Conservation (phyloP, 2,329 filamentous ascomycete species). For the Hypoxylon sp. region DNA sequence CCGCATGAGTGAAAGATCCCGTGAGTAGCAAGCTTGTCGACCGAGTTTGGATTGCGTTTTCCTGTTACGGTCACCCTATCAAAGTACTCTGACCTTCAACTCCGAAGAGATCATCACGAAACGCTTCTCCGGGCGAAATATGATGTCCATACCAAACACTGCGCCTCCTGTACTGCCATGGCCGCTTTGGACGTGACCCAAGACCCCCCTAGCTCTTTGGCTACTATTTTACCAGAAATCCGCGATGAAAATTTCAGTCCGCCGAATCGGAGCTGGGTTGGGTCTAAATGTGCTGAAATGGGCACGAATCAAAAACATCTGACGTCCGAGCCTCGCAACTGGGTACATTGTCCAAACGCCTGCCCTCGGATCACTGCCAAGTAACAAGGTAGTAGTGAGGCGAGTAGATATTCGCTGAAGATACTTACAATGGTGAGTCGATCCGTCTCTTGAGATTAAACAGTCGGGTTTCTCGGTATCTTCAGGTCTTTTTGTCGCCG, state of each 20-base stretch:
- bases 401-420: slow-evolving; percentile 15
- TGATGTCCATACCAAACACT: slow-evolving; percentile 15
- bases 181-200: slow-evolving; percentile 11
- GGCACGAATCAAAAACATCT: slow-evolving; percentile 23
- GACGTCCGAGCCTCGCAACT: slow-evolving; percentile 27
- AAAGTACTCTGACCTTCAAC: background rate
- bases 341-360: slow-evolving; percentile 14
- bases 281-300: slow-evolving; percentile 16
- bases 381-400: slow-evolving; percentile 23
- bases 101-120: slow-evolving; percentile 7
- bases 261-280: slow-evolving; percentile 12
- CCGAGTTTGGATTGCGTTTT: slow-evolving; percentile 19
- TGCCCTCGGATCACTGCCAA: slow-evolving; percentile 8
- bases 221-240: slow-evolving; percentile 11
- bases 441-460: slow-evolving; percentile 5
- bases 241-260: slow-evolving; percentile 13
- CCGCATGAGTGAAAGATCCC: slow-evolving; percentile 37
- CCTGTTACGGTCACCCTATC: slow-evolving; percentile 15
- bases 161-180: slow-evolving; percentile 36
- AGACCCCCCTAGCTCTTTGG: slow-evolving; percentile 10
- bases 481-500: background rate
- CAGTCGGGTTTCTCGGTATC: slow-evolving; percentile 19
- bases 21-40: slow-evolving; percentile 25
- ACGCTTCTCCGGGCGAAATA: slow-evolving; percentile 23
- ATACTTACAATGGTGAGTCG: slow-evolving; percentile 2